phyloP scores from a whole-genome alignment of 2,329 filamentous ascomycete species.

The Fusarium pseudoanthophilum region DNA sequence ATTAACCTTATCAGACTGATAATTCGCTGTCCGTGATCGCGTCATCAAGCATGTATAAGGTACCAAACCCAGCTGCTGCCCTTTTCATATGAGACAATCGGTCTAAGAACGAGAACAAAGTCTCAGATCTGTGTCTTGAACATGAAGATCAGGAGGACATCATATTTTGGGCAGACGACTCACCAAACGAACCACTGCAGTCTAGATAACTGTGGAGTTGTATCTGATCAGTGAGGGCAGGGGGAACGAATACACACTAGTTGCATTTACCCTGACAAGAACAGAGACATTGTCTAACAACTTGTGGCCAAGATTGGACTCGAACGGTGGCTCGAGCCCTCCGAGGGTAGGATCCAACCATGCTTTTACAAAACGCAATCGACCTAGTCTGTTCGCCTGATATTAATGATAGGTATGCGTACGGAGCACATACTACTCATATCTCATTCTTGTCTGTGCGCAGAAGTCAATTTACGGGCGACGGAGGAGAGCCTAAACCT shows the following conservation, averaged over 20 bases:
- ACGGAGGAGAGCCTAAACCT: neutral
- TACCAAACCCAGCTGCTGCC: neutral
- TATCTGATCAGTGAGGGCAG: neutral
- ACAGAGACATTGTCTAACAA: neutral
- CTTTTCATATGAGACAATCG: constrained; percentile 21
- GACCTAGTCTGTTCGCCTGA: neutral
- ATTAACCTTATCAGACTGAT: neutral
- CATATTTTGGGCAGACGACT: neutral
- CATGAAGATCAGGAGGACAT: constrained; percentile 5
- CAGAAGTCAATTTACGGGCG: constrained; percentile 38
- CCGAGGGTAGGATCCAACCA: neutral
- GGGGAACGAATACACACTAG: neutral
- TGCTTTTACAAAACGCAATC: neutral
- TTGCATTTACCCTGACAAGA: neutral
- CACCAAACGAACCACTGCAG: neutral
- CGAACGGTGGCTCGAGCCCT: neutral
- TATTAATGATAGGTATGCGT: neutral
- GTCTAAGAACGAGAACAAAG: constrained; percentile 3
- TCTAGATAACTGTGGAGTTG: neutral
- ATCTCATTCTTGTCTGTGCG: constrained; percentile 30
- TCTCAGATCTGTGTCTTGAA: constrained; percentile 33
- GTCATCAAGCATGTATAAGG: constrained; percentile 21
- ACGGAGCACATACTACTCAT: neutral
- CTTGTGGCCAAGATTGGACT: neutral
- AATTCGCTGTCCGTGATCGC: constrained; percentile 23